Evolutionary conservation across 2,329 filamentous ascomycete species (phyloP).

Genomic region (Monilinia fructigena): DNA sequence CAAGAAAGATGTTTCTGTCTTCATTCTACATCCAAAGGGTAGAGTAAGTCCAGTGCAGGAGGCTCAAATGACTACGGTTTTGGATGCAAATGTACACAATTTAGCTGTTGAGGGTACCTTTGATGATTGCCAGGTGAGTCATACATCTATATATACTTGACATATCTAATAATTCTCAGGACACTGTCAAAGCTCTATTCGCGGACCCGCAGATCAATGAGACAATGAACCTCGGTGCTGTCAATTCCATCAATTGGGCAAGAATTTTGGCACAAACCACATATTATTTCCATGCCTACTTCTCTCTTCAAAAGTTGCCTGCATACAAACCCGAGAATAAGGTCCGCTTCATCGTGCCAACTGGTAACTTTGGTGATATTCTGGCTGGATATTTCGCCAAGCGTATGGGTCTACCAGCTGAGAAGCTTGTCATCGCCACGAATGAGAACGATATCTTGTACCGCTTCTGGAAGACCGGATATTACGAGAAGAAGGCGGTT

Average conservation of each 20-base stretch:
- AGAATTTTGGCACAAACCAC: conserved; percentile 94
- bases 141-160: conserved; percentile 4
- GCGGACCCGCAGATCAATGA: conserved; percentile 80
- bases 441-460: conserved; percentile 98
- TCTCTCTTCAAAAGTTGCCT: conserved; percentile 65
- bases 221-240: conserved; percentile 80
- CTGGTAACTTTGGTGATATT: conserved; percentile 96
- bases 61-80: conserved; percentile 93
- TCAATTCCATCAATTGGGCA: conserved; percentile 97
- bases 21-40: conserved; percentile 90
- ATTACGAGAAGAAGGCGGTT: conserved; percentile 80
- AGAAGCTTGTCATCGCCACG: conserved; percentile 88
- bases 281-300: conserved; percentile 97
- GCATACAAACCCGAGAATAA: conserved; percentile 64
- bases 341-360: conserved; percentile 85
- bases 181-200: conserved; percentile 92
- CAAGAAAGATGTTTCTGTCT: conserved; percentile 95
- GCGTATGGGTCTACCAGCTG: conserved; percentile 81
- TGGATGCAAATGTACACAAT: conserved; percentile 91
- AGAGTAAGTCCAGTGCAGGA: conserved; percentile 91
- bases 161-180: conserved; percentile 46
- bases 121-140: conserved; percentile 81
- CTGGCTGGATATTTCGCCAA: conserved; percentile 90
- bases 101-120: conserved; percentile 87
- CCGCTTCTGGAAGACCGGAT: conserved; percentile 87